Conservation (phyloP, 768 basidiomycete species). For the Boletus rufocinnamomeus region DNA sequence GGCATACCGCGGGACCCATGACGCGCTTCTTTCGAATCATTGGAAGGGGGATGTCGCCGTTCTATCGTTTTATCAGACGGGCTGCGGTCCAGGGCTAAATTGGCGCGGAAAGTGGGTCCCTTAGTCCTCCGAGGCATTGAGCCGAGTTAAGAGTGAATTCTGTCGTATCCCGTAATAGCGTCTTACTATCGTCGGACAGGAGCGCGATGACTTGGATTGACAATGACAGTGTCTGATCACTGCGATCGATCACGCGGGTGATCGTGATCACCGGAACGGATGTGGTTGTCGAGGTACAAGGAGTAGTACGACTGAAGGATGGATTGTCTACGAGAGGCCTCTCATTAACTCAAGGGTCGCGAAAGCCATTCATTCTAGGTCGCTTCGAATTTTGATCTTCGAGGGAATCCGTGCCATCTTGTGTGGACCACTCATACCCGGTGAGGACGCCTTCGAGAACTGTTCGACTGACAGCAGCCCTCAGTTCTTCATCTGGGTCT, state of each 20-base stretch:
- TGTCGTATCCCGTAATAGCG: background rate
- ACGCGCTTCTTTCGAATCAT: constrained; percentile 14
- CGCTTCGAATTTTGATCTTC: constrained; percentile 25
- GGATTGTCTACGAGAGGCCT: background rate
- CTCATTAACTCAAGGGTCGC: constrained; percentile 5
- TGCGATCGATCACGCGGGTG: constrained; percentile 31
- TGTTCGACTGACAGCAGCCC: constrained; percentile 57
- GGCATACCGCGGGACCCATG: constrained; percentile 11
- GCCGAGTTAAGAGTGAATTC: background rate
- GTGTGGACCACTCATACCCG: constrained; percentile 55
- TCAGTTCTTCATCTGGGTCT: constrained; percentile 68
- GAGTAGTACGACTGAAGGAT: constrained; percentile 6
- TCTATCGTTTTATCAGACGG: constrained; percentile 14
- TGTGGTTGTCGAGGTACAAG: constrained; percentile 18
- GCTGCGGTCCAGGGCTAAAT: constrained; percentile 29
- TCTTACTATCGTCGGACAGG: constrained; percentile 2
- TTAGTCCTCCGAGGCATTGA: constrained; percentile 16
- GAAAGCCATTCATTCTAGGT: constrained; percentile 27
- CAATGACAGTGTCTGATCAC: constrained; percentile 32
- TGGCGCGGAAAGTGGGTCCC: constrained; percentile 10
- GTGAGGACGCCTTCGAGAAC: constrained; percentile 67
- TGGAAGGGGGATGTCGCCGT: constrained; percentile 18
- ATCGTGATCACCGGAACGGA: constrained; percentile 39
- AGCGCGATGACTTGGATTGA: constrained; percentile 16
- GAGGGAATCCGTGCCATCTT: constrained; percentile 7